Evolutionary conservation across 2,329 filamentous ascomycete species (phyloP), one percentile per base, ranked within the genome.

Genomic region (Teratosphaeria pseudoeucalypti): DNA sequence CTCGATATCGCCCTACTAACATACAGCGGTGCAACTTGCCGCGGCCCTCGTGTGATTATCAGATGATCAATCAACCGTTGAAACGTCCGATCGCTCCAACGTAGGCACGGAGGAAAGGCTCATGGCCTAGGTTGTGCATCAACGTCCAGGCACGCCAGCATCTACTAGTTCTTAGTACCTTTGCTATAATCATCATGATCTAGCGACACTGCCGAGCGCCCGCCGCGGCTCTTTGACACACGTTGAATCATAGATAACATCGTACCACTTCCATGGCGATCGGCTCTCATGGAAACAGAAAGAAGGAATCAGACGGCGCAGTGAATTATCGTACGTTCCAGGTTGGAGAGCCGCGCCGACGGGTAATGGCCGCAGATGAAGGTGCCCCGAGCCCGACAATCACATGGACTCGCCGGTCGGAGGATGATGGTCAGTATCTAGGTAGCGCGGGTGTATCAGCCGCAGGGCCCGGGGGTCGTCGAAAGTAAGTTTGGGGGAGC

Each of bases 271-370:
- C 34, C 11, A 32, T 16, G 23, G 53, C 10, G 7, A 3, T n/a
- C 57, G 52, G 52, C 57, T 55, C 52, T 52, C 47, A 58, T 37
- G 11, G 54, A 16, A n/a, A 6, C 37, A 26, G 14, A 37, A 56
- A 32, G 37, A n/a, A 43, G 54, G 53, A 52, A 29, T 26, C 23
- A 23, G 2, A 43, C 47, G 54, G 37, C 34, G 26, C 27, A 23
- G 23, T 23, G 23, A 23, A 32, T 23, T 34, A 59, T 56, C 58
- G 53, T 59, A 56, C 54, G 58, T 58, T 23, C 23, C 23, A 23
- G 23, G 23, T 23, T 58, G 57, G 57, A 58, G 57, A 58, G 57
- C 57, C 57, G 57, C 29, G 49, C 43, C 43, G 16, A 49, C 23
- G 23, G 23, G 23, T 23, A 23, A 23, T 23, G 2, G 23, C 23